Conservation (phyloP, 2,329 filamentous ascomycete genomes). For the Aspergillus pseudoterreus region DNA sequence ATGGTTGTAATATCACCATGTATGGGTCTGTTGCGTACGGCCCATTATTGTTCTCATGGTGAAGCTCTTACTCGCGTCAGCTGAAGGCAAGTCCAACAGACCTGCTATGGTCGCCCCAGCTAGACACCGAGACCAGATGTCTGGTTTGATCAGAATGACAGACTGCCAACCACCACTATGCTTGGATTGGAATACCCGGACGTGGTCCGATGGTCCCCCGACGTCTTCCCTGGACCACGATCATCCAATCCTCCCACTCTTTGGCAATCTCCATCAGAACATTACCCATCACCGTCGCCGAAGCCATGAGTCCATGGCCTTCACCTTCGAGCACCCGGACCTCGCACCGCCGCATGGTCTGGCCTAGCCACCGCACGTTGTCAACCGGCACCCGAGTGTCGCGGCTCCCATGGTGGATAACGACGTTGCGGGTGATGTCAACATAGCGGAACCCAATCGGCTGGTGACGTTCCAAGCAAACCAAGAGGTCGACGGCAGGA, state of each 20-base stretch:
- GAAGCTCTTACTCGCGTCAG: no score
- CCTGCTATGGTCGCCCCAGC: no score
- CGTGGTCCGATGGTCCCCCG: slow-evolving; percentile 27
- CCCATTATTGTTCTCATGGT: no score
- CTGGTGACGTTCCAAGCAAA: slow-evolving; percentile 86
- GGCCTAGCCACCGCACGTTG: slow-evolving; percentile 91
- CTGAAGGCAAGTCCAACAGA: no score
- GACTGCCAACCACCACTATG: slow-evolving; percentile 1
- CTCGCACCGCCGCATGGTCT: slow-evolving; percentile 89
- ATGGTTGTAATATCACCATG: no score
- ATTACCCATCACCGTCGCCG: slow-evolving; percentile 84
- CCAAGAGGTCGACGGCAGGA: slow-evolving; percentile 85
- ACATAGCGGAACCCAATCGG: slow-evolving; percentile 95
- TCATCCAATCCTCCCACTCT: slow-evolving; percentile 88
- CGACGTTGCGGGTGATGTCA: slow-evolving; percentile 84
- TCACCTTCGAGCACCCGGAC: slow-evolving; percentile 87
- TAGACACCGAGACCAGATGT: no score
- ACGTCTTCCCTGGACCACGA: slow-evolving; percentile 48
- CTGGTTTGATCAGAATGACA: no score
- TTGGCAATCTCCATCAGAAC: slow-evolving; percentile 92
- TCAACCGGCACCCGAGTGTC: slow-evolving; percentile 91
- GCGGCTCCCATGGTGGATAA: slow-evolving; percentile 89
- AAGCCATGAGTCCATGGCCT: slow-evolving; percentile 94
- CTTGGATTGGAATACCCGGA: slow-evolving; percentile 15
- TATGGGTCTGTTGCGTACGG: no score